phyloP scores from a whole-genome alignment of 371 early-diverging fungal genomes.

The Actinomortierella ambigua region DNA sequence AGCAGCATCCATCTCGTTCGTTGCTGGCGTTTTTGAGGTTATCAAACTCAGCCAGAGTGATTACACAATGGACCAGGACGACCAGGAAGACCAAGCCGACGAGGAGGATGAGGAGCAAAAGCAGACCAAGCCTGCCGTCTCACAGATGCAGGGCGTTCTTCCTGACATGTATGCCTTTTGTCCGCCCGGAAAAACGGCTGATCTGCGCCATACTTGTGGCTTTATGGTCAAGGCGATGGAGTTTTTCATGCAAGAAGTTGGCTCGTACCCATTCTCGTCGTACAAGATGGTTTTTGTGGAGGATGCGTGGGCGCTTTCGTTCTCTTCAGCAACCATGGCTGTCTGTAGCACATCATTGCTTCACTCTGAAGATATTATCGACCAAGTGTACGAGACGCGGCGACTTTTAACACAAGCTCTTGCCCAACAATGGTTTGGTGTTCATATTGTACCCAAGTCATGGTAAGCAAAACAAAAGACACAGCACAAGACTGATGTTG shows the following conservation, averaged over 20 bases:
- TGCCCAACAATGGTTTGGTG: conserved; percentile 94
- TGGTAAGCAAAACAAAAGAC: conserved; percentile 54
- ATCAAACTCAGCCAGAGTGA: conserved; percentile 50
- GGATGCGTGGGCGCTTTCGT: conserved; percentile 67
- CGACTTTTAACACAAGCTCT: conserved; percentile 70
- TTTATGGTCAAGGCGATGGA: conserved; percentile 79
- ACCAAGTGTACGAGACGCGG: conserved; percentile 85
- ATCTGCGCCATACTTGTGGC: conserved; percentile 66
- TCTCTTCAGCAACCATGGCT: conserved; percentile 42
- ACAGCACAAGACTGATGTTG: not conserved
- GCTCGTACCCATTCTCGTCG: conserved; percentile 85
- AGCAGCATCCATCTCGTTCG: conserved; percentile 41
- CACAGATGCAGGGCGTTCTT: conserved; percentile 24
- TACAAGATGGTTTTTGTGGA: conserved; percentile 90
- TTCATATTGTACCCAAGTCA: conserved; percentile 77
- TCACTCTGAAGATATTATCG: conserved; percentile 78
- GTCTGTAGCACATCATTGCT: conserved; percentile 69
- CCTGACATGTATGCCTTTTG: conserved; percentile 77
- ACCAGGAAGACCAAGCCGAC: conserved; percentile 49
- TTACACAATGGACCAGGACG: conserved; percentile 54
- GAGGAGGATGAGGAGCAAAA: conserved; percentile 38
- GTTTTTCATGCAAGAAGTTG: conserved; percentile 85
- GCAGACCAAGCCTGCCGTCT: conserved; percentile 10
- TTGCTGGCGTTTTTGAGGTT: conserved; percentile 36
- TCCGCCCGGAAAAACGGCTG: conserved; percentile 58